Base-by-base conservation (phyloP, 192 early-diverging fungal genomes). In the Diversispora epigaea region DNA sequence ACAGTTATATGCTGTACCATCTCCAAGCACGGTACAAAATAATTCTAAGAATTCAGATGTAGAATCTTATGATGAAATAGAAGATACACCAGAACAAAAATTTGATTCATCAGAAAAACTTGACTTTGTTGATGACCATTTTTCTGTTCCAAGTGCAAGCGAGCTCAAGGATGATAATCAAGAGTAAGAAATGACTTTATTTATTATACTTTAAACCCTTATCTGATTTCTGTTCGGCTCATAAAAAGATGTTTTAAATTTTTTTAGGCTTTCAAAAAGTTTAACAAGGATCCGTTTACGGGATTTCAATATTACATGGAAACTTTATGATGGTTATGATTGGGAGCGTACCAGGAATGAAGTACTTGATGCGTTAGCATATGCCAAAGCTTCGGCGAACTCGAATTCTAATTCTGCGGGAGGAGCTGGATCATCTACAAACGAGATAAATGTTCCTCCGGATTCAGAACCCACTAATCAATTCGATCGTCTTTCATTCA, bases 251-350 rank as follows among this genome's bases (percentile, higher is more conserved):
- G 14, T 14, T 4, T 17, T 54, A 17, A 11, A 17, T 17, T 17
- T 54, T 55, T 41, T 10, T 17, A 73, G 71, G 22, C 1, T 73
- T 15, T 72, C 73, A 5, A 71, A 75, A 6, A 75, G 84, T 58
- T 43, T 80, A 47, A 61, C 86, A 22, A 82, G 85, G 3, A 41
- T 92, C 17, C 79, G 83, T n/a, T 67, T 93, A 5, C 77, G 84
- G 50, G 87, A 93, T 70, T 82, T 90, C 40, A 84, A 86, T 45
- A 57, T 93, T 58, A 58, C 81, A 8, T 89, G 89, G 85, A 81
- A 87, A 21, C 63, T 93, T 10, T 89, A 86, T 71, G 89, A 90
- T 78, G 92, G 92, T 1, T 83, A 85, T 68, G 89, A 92, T 61
- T 92, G 87, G 89, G 81, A 78, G 47, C 80, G 80, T 50, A 80